Evolutionary conservation across 164 flowering plant species (phyloP), one percentile per base, ranked within the genome.

Genomic region (Stephania cephalantha): DNA sequence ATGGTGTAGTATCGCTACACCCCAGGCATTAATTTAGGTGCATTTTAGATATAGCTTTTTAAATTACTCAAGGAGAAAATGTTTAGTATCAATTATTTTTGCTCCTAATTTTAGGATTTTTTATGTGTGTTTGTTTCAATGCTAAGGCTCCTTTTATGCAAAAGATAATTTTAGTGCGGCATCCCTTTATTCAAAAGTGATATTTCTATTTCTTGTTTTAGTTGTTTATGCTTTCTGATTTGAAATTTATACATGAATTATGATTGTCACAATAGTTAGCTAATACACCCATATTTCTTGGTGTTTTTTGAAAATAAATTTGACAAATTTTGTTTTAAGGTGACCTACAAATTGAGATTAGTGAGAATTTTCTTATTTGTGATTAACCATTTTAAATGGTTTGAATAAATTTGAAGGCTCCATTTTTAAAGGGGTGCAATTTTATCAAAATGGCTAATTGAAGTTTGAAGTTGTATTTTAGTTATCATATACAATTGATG

Each of bases 101-200:
- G 46, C 63, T 15, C 35, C 44, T 13, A n/a, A 1, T 42, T 50
- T 35, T 12, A 35, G 9, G 42, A 18, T 30, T 20, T 31, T 0
- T 46, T 74, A 44, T 65, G 71, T 15, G 30, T n/a, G 48, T 4
- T 70, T 18, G 48, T 4, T 70, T 18, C 68, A 65, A 31, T 22
- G 68, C 52, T 68, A 64, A 35, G 17, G 46, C 30, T 63, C 76
- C 11, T 84, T 35, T 88, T 71, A 83, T 71, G 68, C 87, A 73
- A 96, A 85, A 82, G 97, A 96, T 73, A 92, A 85, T 78, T 82
- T 85, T 35, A 89, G 98, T 85, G 97, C 99, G 70, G 90, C 99
- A 80, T 92, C 97, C 72, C 94, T 96, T 79, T 94, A 85, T 84
- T 97, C 99, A 66, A 96, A 96, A 84, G 99, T 95, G 65, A 83